Evolutionary conservation across 164 flowering plant genomes (phyloP).

Genomic region (Akebia trifoliata): DNA sequence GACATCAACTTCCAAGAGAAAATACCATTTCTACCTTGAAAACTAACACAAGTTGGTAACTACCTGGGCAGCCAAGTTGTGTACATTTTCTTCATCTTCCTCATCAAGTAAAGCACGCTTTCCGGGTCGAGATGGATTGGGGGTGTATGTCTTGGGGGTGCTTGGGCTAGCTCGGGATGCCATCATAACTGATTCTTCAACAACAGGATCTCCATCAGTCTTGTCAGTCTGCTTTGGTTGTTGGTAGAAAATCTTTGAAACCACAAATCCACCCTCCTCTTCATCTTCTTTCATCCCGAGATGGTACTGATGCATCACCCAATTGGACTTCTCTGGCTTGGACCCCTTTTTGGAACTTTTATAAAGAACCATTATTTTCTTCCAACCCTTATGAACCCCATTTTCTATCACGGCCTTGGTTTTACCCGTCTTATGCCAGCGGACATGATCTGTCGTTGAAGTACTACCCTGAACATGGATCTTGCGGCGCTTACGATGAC

Average conservation of each 20-base stretch:
- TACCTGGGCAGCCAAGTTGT: slow-evolving; percentile 24
- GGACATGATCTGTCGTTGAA: slow-evolving; percentile 40
- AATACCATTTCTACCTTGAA: no score
- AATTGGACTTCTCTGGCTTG: slow-evolving; percentile 65
- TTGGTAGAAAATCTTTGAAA: slow-evolving; percentile 70
- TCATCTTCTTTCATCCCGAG: slow-evolving; percentile 77
- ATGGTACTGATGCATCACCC: slow-evolving; percentile 98
- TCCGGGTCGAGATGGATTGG: slow-evolving; percentile 18
- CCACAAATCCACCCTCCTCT: slow-evolving; percentile 65
- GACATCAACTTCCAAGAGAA: no score
- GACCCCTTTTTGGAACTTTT: slow-evolving; percentile 51
- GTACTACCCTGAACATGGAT: slow-evolving; percentile 34
- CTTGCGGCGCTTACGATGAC: slow-evolving; percentile 82
- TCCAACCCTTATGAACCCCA: slow-evolving; percentile 73
- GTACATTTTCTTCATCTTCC: slow-evolving; percentile 20
- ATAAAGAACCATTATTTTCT: slow-evolving; percentile 92
- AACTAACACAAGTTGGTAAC: neutral
- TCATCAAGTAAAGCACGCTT: slow-evolving; percentile 11
- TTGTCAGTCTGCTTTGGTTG: slow-evolving; percentile 33
- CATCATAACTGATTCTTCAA: slow-evolving; percentile 22
- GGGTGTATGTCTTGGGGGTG: slow-evolving; percentile 27
- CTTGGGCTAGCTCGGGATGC: slow-evolving; percentile 20
- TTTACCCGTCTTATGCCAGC: slow-evolving; percentile 98
- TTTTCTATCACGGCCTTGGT: slow-evolving; percentile 63
- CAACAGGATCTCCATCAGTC: neutral